Base-by-base conservation (phyloP, 2,329 filamentous ascomycete genomes). In the Ascochyta lentis region DNA sequence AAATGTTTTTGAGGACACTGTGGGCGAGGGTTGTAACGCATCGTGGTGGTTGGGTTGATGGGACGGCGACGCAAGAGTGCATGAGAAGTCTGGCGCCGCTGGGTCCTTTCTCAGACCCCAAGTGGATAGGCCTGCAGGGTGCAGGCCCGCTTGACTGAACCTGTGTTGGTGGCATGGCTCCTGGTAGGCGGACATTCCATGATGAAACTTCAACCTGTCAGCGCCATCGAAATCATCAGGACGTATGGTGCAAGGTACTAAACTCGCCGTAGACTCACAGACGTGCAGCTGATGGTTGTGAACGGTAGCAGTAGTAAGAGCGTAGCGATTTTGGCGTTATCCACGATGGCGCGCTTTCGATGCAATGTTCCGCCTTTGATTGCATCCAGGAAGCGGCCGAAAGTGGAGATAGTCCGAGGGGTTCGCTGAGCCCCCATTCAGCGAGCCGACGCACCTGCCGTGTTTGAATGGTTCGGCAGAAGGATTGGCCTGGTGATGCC, bases 381-480 rank as follows among this genome's bases (percentile, higher is more conserved):
- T 51, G 33, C 46, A 44, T 51, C 49, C 56, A 60, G 57, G 52
- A 60, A 47, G 58, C 49, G 61, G 53, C 60, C 61, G 55, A 61
- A 54, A 63, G 65, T 67, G 66, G 68, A 63, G 60, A 61, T 55
- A 33, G 49, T 45, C 56, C 61, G 49, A 61, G 58, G 61, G 60
- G 42, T 56, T 56, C 46, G 43, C 60, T 59, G 54, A 59, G 55
- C 44, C 59, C 59, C 50, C 47, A 58, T 53, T 45, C 45, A 46
- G 52, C 53, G 53, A 63, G 58, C 64, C 58, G 59, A 58, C 48
- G 37, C 68, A 71, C 69, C 69, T 71, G 66, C 69, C 69, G 50
- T 59, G 43, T 66, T 68, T 40, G 47, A 43, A 50, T 46, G 41
- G 53, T 47, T 48, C 47, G 43, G 38, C 42, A 51, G 66, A 65